phyloP scores from a whole-genome alignment of 2,329 filamentous ascomycete species.

The Verticillium klebahnii region DNA sequence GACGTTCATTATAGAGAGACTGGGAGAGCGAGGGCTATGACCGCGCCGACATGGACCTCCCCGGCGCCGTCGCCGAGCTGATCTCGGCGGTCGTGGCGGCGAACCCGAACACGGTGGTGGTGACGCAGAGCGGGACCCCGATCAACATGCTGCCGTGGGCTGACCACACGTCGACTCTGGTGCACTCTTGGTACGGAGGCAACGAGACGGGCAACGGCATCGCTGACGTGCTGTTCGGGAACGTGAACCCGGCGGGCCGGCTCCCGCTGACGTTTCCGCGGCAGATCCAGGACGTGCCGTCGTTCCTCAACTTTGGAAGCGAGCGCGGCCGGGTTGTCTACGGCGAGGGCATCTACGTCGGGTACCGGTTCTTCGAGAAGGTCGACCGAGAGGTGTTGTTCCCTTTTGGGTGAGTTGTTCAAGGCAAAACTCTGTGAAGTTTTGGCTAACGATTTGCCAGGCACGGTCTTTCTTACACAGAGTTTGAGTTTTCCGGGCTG shows the following conservation, averaged over 20 bases:
- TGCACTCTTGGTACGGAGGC: slow-evolving; percentile 84
- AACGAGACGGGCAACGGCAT: slow-evolving; percentile 81
- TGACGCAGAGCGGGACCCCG: slow-evolving; percentile 75
- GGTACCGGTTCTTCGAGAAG: slow-evolving; percentile 77
- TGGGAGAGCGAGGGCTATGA: slow-evolving; percentile 81
- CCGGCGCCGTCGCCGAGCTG: slow-evolving; percentile 65
- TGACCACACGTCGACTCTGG: slow-evolving; percentile 47
- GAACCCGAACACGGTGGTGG: slow-evolving; percentile 66
- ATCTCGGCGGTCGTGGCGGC: slow-evolving; percentile 60
- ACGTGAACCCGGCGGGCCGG: slow-evolving; percentile 70
- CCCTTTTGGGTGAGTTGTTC: slow-evolving; percentile 56
- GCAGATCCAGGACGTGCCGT: slow-evolving; percentile 64
- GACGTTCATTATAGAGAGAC: slow-evolving; percentile 39
- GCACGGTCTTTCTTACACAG: slow-evolving; percentile 74
- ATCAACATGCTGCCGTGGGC: slow-evolving; percentile 66
- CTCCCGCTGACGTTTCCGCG: slow-evolving; percentile 69
- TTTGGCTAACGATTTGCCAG: neutral
- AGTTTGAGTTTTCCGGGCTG: slow-evolving; percentile 53
- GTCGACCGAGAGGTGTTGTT: slow-evolving; percentile 63
- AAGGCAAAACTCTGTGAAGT: neutral
- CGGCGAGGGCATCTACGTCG: slow-evolving; percentile 76
- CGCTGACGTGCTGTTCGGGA: slow-evolving; percentile 71
- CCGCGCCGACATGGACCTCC: slow-evolving; percentile 73
- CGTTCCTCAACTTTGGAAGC: slow-evolving; percentile 68
- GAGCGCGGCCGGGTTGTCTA: slow-evolving; percentile 71